Conservation (phyloP, 2,329 filamentous ascomycete species). For the Trichoderma aggressivum region DNA sequence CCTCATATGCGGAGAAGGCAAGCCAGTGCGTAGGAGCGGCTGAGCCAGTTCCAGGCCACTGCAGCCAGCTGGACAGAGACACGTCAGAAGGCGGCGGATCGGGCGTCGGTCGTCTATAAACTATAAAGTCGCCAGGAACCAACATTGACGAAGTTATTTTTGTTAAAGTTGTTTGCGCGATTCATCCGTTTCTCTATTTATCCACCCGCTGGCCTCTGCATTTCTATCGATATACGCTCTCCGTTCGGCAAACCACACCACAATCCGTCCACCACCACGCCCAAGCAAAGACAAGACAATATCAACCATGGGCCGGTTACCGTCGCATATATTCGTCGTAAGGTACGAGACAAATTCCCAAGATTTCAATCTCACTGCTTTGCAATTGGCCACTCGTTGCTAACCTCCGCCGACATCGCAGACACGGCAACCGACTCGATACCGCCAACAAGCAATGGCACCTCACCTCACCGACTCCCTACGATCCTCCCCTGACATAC, state of each 20-base stretch:
- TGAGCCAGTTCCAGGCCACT: background rate
- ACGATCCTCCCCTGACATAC: constrained; percentile 93
- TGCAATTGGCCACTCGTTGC: background rate
- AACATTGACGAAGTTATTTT: background rate
- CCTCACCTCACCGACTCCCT: constrained; percentile 85
- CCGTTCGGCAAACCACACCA: background rate
- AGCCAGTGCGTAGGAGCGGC: background rate
- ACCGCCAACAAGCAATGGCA: constrained; percentile 95
- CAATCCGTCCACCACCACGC: background rate
- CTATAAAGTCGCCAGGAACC: background rate
- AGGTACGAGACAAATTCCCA: constrained; percentile 31
- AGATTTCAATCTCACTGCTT: background rate
- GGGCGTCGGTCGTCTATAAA: background rate
- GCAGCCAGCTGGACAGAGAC: background rate
- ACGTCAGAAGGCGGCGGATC: background rate
- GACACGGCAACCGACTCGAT: constrained; percentile 91
- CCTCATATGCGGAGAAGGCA: constrained; percentile 8
- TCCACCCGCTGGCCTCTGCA: background rate
- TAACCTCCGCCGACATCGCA: constrained; percentile 28
- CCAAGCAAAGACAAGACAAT: background rate
- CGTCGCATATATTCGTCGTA: constrained; percentile 43
- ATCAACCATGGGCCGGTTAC: constrained; percentile 36
- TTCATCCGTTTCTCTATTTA: background rate
- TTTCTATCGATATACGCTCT: background rate
- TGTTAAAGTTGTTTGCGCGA: background rate